Conservation (phyloP, 805 yeast genomes). For the Candida tallmaniae region DNA sequence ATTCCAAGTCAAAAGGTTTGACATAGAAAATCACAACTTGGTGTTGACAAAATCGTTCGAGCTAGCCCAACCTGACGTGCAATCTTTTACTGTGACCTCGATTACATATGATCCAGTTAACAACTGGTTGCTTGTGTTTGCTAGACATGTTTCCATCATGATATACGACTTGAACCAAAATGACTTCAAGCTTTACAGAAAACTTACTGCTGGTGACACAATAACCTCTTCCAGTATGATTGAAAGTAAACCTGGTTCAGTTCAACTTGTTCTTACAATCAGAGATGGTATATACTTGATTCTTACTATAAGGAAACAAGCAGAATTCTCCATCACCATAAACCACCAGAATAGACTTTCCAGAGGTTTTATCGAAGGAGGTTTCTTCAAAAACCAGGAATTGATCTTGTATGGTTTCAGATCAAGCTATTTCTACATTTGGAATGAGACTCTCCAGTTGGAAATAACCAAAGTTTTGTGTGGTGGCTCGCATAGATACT, state of each 20-base stretch:
- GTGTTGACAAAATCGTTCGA: slow-evolving; percentile 22
- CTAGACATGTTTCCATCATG: slow-evolving; percentile 65
- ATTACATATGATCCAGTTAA: slow-evolving; percentile 37
- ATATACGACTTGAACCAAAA: slow-evolving; percentile 41
- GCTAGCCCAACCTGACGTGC: slow-evolving; percentile 38
- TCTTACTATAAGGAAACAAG: slow-evolving; percentile 16
- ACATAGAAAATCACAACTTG: slow-evolving; percentile 14
- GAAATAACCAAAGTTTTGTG: slow-evolving; percentile 70
- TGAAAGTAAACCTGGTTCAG: slow-evolving; percentile 11
- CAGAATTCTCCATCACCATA: slow-evolving; percentile 11
- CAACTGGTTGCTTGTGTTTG: slow-evolving; percentile 55
- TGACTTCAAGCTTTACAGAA: slow-evolving; percentile 34
- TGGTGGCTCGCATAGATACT: slow-evolving; percentile 89
- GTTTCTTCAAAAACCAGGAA: slow-evolving; percentile 35
- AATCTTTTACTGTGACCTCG: slow-evolving; percentile 55
- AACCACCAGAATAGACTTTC: slow-evolving; percentile 59
- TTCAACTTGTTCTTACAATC: slow-evolving; percentile 45
- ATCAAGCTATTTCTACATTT: slow-evolving; percentile 70
- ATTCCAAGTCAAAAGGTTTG: slow-evolving; percentile 40
- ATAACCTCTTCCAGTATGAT: slow-evolving; percentile 51
- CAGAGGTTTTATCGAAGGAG: slow-evolving; percentile 81
- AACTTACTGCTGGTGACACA: slow-evolving; percentile 62
- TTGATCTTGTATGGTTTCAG: slow-evolving; percentile 75
- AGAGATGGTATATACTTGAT: slow-evolving; percentile 64
- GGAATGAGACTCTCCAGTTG: slow-evolving; percentile 73